These are phyloP conservation scores for Umbelopsis ramanniana DNA, from an alignment of 192 early-diverging fungal genomes.

Conservation along the genomic window DNA sequence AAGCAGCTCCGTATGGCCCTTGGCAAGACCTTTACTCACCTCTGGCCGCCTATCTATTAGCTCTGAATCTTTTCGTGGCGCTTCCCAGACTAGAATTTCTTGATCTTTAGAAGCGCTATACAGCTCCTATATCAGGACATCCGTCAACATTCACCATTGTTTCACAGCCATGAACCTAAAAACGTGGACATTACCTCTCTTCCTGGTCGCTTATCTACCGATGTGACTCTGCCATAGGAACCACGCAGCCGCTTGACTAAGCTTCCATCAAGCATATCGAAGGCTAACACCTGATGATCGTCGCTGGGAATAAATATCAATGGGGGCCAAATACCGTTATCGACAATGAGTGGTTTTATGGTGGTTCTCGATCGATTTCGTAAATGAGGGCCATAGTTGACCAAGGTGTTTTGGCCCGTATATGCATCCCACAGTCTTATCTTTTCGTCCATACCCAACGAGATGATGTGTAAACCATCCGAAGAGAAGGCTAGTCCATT, in stretches of 20 bases:
- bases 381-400: conserved; percentile 44
- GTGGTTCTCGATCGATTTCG: conserved; percentile 45
- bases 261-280: conserved; percentile 61
- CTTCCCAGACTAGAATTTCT: conserved; percentile 61
- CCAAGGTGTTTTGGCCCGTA: conserved; percentile 58
- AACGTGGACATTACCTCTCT: conserved; percentile 38
- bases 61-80: conserved; percentile 37
- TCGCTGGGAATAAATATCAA: conserved; percentile 65
- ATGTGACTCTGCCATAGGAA: conserved; percentile 63
- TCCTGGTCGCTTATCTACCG: conserved; percentile 58
- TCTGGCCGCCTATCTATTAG: conserved; percentile 29
- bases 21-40: neutral
- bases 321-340: conserved; percentile 41
- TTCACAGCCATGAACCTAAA: no score
- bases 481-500: conserved; percentile 71
- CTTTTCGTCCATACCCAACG: conserved; percentile 60
- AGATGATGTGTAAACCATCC: conserved; percentile 63
- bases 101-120: conserved; percentile 65
- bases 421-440: conserved; percentile 70
- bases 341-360: conserved; percentile 30
- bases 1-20: neutral
- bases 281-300: conserved; percentile 56
- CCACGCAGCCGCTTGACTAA: conserved; percentile 60
- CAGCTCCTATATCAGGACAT: conserved; percentile 49
- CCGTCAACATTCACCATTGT: neutral